Conservation (phyloP, 805 yeast genomes). For the Metschnikowia proteae region DNA sequence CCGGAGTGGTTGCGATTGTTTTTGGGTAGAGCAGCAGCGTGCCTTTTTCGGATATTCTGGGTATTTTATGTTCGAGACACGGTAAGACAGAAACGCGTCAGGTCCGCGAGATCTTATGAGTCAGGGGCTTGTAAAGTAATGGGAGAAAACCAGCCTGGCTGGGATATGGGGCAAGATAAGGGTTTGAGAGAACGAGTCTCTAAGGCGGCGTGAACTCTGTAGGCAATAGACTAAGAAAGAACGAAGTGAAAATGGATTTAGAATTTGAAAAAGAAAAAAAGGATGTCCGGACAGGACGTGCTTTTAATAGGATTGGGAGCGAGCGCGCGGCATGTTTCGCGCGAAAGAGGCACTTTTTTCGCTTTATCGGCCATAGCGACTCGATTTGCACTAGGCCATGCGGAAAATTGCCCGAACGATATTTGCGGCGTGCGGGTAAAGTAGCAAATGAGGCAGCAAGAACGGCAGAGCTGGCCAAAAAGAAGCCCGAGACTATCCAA, state of each 20-base stretch:
- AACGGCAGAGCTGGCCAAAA: no score
- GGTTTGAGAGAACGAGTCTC: neutral
- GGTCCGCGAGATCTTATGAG: neutral
- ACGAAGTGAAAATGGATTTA: neutral
- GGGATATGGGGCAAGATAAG: no score
- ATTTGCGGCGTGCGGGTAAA: neutral
- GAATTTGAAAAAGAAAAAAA: neutral
- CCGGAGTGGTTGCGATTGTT: neutral
- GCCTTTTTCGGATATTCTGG: neutral
- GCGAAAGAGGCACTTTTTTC: neutral
- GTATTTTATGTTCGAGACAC: neutral
- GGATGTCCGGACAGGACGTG: neutral
- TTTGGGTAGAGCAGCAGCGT: neutral
- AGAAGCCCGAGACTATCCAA: neutral
- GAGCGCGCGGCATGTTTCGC: slow-evolving; percentile 3
- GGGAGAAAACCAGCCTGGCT: neutral
- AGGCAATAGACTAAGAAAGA: neutral
- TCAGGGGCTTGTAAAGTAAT: neutral
- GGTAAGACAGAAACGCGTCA: slow-evolving; percentile 1
- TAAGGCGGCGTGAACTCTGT: neutral
- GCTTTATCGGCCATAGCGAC: neutral
- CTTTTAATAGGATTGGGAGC: neutral
- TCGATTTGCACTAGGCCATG: neutral
- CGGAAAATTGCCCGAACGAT: neutral
- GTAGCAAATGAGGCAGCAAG: neutral